Base-by-base conservation (phyloP, 2,329 filamentous ascomycete species). In the Aspergillus hiratsukae region DNA sequence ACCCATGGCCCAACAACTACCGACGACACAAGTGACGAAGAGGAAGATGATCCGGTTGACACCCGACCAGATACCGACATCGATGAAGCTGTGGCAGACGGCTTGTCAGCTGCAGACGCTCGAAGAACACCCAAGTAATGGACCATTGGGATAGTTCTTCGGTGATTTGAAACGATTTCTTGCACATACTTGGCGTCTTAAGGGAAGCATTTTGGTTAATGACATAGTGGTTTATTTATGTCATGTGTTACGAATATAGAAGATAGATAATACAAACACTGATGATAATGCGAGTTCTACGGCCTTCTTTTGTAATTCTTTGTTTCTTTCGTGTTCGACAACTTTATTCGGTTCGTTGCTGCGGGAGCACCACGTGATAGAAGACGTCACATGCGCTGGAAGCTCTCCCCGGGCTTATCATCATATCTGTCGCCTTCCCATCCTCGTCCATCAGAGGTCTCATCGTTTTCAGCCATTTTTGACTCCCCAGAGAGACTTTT, bases 1-100 rank as follows among this genome's bases (percentile, higher is more conserved):
- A 66, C 72, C 3, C 67, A 65, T 31, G 67, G 69, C 6, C 69
- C 74, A 21, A 67, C 69, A 14, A 59, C 58, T 11, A 69, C 70
- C 6, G 72, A 77, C 19, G 73, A 71, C 35, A 70, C 71, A 1
- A 75, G 68, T 25, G 74, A 76, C 43, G 72, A 74, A 40, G 66
- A 68, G 9, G 67, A 70, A 50, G 73, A 75, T 28, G 72, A 67
- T 23, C 48, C 53, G 3, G 58, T 43, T 5, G 60, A 59, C 19
- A 50, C 53, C 2, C 46, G 51, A n/a, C 52, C 55, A 3, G 63
- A 55, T 28, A 55, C 23, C 27, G 61, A 61, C 46, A 37, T 25
- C 4, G 52, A 60, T 11, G 54, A 60, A 48, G 52, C 56, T n/a
- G 57, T 62, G 46, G 52, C 55, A 40, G 63, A 65, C 45, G 59